A percentile compares a stretch with the other conserved stretches of the same genome.
phyloP scores from a whole-genome alignment of 768 basidiomycete genomes.

The Mycena leptocephala region DNA sequence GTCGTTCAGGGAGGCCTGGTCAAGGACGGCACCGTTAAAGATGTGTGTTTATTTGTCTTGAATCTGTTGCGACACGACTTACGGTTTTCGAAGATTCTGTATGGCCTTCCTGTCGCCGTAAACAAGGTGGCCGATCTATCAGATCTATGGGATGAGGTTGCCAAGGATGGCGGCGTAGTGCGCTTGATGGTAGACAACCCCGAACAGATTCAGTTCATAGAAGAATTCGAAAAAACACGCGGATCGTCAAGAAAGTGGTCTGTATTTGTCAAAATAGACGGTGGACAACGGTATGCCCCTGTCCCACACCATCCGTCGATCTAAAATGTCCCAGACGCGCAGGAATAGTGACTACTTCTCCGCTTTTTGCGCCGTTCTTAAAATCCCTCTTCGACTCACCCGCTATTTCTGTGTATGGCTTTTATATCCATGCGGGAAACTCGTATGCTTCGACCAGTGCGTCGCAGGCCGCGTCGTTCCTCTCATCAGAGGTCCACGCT shows the following conservation, averaged over 20 bases:
- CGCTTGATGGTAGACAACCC: constrained; percentile 85
- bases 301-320: constrained; percentile 21
- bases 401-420: constrained; percentile 80
- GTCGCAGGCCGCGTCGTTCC: constrained; percentile 74
- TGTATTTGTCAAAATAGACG: constrained; percentile 87
- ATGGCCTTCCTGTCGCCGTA: constrained; percentile 79
- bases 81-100: constrained; percentile 72
- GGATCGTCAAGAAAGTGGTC: constrained; percentile 72
- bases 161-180: constrained; percentile 69
- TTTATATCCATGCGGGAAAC: constrained; percentile 87
- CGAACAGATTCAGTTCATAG: constrained; percentile 77
- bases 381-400: constrained; percentile 67
- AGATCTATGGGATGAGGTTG: constrained; percentile 70
- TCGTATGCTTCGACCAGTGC: constrained; percentile 84
- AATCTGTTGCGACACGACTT: not conserved
- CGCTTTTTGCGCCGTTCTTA: constrained; percentile 71
- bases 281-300: constrained; percentile 77
- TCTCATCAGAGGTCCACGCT: constrained; percentile 79
- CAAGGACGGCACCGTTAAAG: constrained; percentile 81
- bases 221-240: constrained; percentile 68
- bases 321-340: constrained; percentile 70
- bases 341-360: constrained; percentile 71
- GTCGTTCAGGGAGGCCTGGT: constrained; percentile 79
- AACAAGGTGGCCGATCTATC: constrained; percentile 85
- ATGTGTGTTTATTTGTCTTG: constrained; percentile 66